Conservation (phyloP, 306 rosid species). For the Prunus armeniaca region DNA sequence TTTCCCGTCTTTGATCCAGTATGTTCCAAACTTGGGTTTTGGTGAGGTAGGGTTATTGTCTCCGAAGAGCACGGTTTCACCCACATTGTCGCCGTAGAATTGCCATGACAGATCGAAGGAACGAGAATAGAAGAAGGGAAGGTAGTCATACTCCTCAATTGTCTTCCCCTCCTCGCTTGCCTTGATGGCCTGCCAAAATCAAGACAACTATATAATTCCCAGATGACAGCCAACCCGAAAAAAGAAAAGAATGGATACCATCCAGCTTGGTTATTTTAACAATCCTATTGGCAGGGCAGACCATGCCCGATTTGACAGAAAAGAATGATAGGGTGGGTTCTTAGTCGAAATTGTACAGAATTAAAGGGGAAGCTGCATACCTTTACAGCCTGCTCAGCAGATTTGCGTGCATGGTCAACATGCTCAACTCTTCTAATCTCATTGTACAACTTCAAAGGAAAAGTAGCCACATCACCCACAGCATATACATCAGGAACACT, state of each 20-base stretch:
- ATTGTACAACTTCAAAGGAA: slow-evolving; percentile 77
- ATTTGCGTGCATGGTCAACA: slow-evolving; percentile 93
- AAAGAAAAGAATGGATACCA: not conserved
- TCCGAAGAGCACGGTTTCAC: slow-evolving; percentile 82
- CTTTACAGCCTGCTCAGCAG: slow-evolving; percentile 99
- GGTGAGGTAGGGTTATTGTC: slow-evolving; percentile 65
- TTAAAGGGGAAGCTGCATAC: slow-evolving; percentile 33
- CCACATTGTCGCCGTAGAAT: slow-evolving; percentile 95
- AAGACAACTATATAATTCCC: not conserved
- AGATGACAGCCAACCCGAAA: too few species aligned
- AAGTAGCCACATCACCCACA: slow-evolving; percentile 96
- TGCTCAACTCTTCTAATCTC: slow-evolving; percentile 95
- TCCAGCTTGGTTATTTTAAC: too few species aligned
- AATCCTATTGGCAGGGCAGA: too few species aligned
- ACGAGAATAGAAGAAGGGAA: slow-evolving; percentile 95
- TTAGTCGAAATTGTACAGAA: slow-evolving; percentile 1
- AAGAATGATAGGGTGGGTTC: not conserved
- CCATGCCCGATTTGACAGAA: not conserved
- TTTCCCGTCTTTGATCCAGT: slow-evolving; percentile 95
- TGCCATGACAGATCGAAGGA: slow-evolving; percentile 83
- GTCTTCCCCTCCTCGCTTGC: slow-evolving; percentile 69
- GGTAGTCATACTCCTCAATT: slow-evolving; percentile 85
- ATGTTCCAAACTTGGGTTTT: slow-evolving; percentile 78
- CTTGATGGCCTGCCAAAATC: slow-evolving; percentile 70
- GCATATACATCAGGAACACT: slow-evolving; percentile 86